Evolutionary conservation across 225 moss, liverwort and hornwort genomes (phyloP).

Genomic region (Neckera pumila): DNA sequence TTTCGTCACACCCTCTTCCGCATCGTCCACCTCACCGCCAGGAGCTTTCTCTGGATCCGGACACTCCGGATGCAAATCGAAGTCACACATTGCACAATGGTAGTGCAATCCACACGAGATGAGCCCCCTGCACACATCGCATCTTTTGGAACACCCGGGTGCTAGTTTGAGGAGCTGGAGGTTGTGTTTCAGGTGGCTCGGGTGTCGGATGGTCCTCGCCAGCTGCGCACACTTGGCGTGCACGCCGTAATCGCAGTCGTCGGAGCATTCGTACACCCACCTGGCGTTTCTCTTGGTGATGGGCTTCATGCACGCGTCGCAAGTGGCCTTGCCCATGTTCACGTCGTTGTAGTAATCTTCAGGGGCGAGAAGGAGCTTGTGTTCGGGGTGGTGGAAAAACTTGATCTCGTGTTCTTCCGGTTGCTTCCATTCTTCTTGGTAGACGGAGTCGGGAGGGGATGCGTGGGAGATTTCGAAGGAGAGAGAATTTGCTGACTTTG

Average conservation of each 20-base stretch:
- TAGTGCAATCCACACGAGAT: background rate
- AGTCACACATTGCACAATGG: background rate
- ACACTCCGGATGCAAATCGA: background rate
- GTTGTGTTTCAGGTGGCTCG: background rate
- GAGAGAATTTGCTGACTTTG: background rate
- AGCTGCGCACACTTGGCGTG: background rate
- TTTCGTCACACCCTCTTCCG: too few species aligned
- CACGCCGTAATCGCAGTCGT: background rate
- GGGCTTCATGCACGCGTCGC: background rate
- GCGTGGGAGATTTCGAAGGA: background rate
- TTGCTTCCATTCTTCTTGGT: background rate
- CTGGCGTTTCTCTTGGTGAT: background rate
- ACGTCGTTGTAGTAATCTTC: background rate
- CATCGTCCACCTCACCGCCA: too few species aligned
- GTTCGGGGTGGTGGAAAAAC: background rate
- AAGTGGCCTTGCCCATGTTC: background rate
- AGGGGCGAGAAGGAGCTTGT: background rate
- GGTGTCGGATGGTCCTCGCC: background rate
- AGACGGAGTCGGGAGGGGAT: background rate
- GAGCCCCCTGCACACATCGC: background rate
- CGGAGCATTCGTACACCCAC: background rate
- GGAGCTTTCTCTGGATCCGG: background rate
- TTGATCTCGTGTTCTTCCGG: background rate
- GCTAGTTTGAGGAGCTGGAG: background rate
- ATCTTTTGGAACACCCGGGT: background rate